Percentiles rank a stretch among this genome's conserved stretches.
Evolutionary conservation across 345 rosid genomes (phyloP).

Genomic region (Aquilaria yunnanensis): DNA sequence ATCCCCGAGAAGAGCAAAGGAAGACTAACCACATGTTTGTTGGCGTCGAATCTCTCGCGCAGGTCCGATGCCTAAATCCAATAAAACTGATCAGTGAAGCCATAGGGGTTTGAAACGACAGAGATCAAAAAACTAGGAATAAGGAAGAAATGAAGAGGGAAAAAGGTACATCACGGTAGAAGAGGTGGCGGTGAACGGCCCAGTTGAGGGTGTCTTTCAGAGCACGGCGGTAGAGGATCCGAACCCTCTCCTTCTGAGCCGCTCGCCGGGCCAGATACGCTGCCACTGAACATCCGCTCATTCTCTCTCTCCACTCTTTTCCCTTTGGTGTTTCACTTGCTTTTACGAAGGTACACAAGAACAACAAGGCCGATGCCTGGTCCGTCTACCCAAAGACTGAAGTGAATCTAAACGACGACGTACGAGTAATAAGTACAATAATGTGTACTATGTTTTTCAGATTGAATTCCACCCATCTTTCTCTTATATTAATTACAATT

Average conservation of each 20-base stretch:
- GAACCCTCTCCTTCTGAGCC: constrained; percentile 83
- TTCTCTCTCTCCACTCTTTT: constrained; percentile 22
- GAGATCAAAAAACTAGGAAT: background rate
- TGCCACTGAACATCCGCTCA: constrained; percentile 62
- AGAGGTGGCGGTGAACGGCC: constrained; percentile 97
- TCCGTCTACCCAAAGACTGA: too few relatives aligned
- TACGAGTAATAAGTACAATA: too few relatives aligned
- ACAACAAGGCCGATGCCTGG: too few relatives aligned
- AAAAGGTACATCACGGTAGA: constrained; percentile 62
- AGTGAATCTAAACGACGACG: too few relatives aligned
- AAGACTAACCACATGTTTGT: constrained; percentile 71
- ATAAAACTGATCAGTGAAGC: background rate
- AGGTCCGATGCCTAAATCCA: constrained; percentile 62
- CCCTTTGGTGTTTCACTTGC: constrained; percentile 12
- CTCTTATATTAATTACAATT: too few relatives aligned
- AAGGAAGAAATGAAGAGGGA: background rate
- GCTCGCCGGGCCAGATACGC: constrained; percentile 81
- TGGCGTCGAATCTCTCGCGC: constrained; percentile 78
- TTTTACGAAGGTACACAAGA: background rate
- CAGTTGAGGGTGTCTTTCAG: constrained; percentile 92
- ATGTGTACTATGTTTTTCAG: too few relatives aligned
- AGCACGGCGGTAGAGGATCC: constrained; percentile 93
- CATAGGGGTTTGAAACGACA: background rate
- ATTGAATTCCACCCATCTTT: too few relatives aligned
- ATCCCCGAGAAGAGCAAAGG: background rate